Evolutionary conservation across 2,329 filamentous ascomycete species (phyloP).

Genomic region (Colletotrichum sp.): DNA sequence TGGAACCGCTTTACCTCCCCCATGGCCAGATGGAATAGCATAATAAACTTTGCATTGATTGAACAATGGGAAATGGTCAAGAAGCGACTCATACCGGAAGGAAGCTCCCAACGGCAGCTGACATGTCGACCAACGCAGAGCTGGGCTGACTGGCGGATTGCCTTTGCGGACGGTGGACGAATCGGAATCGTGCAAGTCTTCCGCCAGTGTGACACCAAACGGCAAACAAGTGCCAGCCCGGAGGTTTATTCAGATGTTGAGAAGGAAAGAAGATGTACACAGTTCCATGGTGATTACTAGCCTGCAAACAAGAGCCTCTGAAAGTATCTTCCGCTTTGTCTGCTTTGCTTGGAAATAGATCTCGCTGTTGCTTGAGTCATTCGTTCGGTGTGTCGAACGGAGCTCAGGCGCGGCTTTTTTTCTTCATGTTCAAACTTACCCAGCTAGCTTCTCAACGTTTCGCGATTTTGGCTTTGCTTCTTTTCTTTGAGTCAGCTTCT

Average conservation of each 20-base stretch:
- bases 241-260: not conserved
- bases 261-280: not conserved
- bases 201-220: not conserved
- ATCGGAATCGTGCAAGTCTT: not conserved
- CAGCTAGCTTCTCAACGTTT: not conserved
- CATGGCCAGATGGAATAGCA: not conserved
- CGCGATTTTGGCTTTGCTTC: not conserved
- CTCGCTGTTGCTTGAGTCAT: not conserved
- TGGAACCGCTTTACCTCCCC: not conserved
- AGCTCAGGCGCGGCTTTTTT: not conserved
- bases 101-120: not conserved
- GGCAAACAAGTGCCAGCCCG: not conserved
- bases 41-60: conserved; percentile 9
- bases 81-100: not conserved
- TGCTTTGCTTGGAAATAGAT: not conserved
- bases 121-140: not conserved
- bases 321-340: not conserved
- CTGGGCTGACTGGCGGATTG: not conserved
- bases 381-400: not conserved
- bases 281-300: not conserved
- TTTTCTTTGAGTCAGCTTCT: not conserved
- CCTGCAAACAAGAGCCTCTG: not conserved
- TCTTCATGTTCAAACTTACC: not conserved
- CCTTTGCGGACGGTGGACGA: not conserved
- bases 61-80: not conserved